Conservation (phyloP, 1,139 yeast genomes). For the Cylindricascospora bacillispora region DNA sequence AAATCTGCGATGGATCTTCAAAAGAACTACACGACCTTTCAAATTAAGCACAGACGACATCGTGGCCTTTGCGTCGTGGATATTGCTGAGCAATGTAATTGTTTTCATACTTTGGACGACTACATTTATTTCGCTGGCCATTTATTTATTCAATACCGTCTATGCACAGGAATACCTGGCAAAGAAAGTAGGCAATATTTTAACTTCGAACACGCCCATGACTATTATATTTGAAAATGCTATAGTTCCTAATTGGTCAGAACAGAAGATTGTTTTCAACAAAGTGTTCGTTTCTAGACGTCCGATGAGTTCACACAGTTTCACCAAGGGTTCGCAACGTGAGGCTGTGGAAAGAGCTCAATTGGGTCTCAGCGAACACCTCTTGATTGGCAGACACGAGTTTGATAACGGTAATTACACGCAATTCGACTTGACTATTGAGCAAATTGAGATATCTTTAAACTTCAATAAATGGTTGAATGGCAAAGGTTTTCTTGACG, state of each 20-base stretch:
- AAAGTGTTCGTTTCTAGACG: conserved; percentile 81
- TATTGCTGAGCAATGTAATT: conserved; percentile 72
- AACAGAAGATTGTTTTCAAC: conserved; percentile 70
- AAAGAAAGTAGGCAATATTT: conserved; percentile 60
- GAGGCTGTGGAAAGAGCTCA: conserved; percentile 25
- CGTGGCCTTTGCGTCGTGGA: conserved; percentile 83
- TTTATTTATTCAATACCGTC: conserved; percentile 74
- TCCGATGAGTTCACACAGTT: conserved; percentile 35
- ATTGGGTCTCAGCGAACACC: conserved; percentile 19
- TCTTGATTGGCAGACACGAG: conserved; percentile 26
- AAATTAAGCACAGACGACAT: conserved; percentile 61
- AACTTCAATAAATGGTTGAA: conserved; percentile 80
- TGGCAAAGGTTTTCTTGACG: conserved; percentile 78
- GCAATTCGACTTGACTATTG: conserved; percentile 84
- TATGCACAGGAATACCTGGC: conserved; percentile 88
- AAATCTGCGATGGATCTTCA: conserved; percentile 59
- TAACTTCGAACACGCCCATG: conserved; percentile 76
- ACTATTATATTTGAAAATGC: conserved; percentile 88
- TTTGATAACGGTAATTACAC: conserved; percentile 89
- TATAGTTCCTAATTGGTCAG: conserved; percentile 88
- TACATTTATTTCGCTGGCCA: conserved; percentile 66
- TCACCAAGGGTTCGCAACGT: conserved; percentile 58
- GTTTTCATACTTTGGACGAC: conserved; percentile 79
- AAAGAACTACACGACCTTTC: conserved; percentile 53
- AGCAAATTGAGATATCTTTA: conserved; percentile 67